Base-by-base conservation (phyloP, 495 filamentous ascomycete species). In the Xylaria telfairii region DNA sequence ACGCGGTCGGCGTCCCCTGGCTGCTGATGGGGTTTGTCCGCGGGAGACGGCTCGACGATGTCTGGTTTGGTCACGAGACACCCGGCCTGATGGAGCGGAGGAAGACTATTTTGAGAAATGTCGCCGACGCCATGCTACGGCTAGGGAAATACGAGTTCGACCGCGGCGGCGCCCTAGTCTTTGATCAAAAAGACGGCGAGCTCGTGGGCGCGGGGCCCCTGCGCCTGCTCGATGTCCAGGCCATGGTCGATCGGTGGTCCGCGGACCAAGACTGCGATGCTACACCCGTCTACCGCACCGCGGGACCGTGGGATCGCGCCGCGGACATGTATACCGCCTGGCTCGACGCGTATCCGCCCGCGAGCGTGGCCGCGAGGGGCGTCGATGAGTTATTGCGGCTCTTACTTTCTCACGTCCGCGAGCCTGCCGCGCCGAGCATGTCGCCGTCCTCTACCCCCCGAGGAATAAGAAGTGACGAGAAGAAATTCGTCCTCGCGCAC, bases 11-110 rank as follows among this genome's bases (percentile, higher is more conserved):
- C 4, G 39, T 12, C 1, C 75, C 75, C 0, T 77, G 73, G 42
- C 54, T 73, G 15, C 73, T 77, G 26, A 77, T 75, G 75, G 71
- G 68, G 37, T 77, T 62, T 42, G 44, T 77, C 21, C 56, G 71
- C 21, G 75, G 75, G 5, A 62, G 28, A 30, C 61, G 71, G 19
- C 67, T 75, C 30, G 71, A 77, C 32, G 65, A 57, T 17, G 60
- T 73, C 7, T 77, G 75, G 75, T 75, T 71, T 44, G 60, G 64
- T 0, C 66, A 41, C 3, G 69, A 28, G n/a, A 34, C n/a, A 2
- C 3, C 54, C 44, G 28, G 34, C 1, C 15, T 13, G 63, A 32
- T 49, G 61, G 69, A 42, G 49, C 19, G 30, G 57, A 69, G 71
- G 65, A 66, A 28, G 7, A 53, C 41, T 56, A 56, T 74, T 5